A percentile compares a stretch with the other conserved stretches of the same genome.
Conservation (phyloP, 2,329 filamentous ascomycete species). For the Ascochyta pisi region DNA sequence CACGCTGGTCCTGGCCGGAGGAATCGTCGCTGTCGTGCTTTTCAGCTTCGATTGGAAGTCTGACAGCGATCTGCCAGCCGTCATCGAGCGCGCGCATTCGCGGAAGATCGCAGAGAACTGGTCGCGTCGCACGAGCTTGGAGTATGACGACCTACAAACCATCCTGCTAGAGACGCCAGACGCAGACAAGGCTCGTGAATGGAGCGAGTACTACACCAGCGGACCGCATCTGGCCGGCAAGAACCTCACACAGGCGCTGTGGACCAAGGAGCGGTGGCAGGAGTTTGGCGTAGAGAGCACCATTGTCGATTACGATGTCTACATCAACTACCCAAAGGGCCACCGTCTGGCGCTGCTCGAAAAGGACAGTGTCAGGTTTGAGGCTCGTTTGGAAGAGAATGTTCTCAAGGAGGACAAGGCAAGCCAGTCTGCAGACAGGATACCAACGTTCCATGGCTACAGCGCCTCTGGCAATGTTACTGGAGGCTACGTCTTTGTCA, state of each 20-base stretch:
- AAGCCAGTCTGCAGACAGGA: slow-evolving; percentile 71
- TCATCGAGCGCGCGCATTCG: slow-evolving; percentile 28
- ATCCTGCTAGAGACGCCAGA: slow-evolving; percentile 63
- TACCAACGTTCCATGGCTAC: slow-evolving; percentile 95
- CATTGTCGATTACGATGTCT: slow-evolving; percentile 59
- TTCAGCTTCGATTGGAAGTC: slow-evolving; percentile 39
- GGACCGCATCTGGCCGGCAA: slow-evolving; percentile 60
- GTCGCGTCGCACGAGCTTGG: slow-evolving; percentile 56
- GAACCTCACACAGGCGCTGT: slow-evolving; percentile 60
- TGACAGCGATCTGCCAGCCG: slow-evolving; percentile 2
- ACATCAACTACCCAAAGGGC: slow-evolving; percentile 59
- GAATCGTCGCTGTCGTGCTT: slow-evolving; percentile 47
- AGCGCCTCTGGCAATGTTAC: slow-evolving; percentile 93
- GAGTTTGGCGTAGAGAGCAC: slow-evolving; percentile 56
- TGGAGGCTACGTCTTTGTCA: slow-evolving; percentile 83
- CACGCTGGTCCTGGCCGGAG: slow-evolving; percentile 47
- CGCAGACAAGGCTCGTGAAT: slow-evolving; percentile 57
- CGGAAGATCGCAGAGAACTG: slow-evolving; percentile 46
- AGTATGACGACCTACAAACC: slow-evolving; percentile 62
- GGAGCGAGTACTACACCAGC: slow-evolving; percentile 59
- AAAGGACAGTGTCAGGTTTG: slow-evolving; percentile 65
- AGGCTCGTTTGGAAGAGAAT: slow-evolving; percentile 84
- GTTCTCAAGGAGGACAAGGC: slow-evolving; percentile 83
- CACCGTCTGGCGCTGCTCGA: slow-evolving; percentile 56
- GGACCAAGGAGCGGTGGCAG: slow-evolving; percentile 58